These are phyloP conservation scores for Jatropha curcas DNA, from an alignment of 345 rosid species.

Conservation along the genomic window DNA sequence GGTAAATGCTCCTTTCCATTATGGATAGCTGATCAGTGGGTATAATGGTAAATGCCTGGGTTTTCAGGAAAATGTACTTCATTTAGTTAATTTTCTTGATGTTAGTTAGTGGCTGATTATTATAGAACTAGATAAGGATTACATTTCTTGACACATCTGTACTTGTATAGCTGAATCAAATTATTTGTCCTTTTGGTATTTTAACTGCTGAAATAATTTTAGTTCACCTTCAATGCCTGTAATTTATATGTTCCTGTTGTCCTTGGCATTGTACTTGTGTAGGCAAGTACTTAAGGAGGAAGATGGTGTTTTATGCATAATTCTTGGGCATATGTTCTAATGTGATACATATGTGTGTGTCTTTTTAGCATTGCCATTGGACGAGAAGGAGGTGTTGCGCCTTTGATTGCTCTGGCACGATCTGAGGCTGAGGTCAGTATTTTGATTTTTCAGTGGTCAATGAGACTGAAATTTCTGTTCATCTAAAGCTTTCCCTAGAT, in stretches of 20 bases:
- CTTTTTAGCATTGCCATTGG: constrained; percentile 67
- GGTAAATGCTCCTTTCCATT: too few species aligned
- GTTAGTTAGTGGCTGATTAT: not conserved
- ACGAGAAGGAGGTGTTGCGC: constrained; percentile 78
- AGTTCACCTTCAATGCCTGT: not conserved
- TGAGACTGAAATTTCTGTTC: not conserved
- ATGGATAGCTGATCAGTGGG: too few species aligned
- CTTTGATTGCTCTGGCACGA: constrained; percentile 66
- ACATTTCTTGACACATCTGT: not conserved
- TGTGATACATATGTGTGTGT: constrained; percentile 6
- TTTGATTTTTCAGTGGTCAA: constrained; percentile 4
- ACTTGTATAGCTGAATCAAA: not conserved
- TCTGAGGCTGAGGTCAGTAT: constrained; percentile 63
- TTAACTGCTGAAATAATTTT: not conserved
- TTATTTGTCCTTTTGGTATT: not conserved
- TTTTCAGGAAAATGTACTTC: too few species aligned
- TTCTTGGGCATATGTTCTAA: not conserved
- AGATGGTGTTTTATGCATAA: not conserved
- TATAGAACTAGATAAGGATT: not conserved
- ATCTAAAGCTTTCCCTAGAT: not conserved
- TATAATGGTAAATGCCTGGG: too few species aligned
- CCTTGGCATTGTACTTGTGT: not conserved
- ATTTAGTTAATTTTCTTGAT: not conserved
- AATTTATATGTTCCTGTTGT: not conserved
- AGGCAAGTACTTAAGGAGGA: not conserved